Base-by-base conservation (phyloP, 2,329 filamentous ascomycete genomes). In the Aphanocladium album region DNA sequence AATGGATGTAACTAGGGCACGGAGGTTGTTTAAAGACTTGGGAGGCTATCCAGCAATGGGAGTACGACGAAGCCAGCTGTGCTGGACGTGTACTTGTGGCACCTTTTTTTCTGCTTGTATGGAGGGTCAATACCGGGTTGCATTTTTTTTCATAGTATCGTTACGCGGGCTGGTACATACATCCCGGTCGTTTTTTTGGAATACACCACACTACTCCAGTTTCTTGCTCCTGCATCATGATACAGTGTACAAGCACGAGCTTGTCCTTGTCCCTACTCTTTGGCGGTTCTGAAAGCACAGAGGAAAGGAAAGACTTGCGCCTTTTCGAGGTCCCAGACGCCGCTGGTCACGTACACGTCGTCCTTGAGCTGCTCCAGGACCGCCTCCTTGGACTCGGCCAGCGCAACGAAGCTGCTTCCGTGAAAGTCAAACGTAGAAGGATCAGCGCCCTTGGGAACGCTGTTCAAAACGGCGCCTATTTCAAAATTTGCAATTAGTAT, bases 311-410 rank as follows among this genome's bases (percentile, higher is more conserved):
- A 81, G 60, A 84, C 80, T 67, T 82, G 77, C 58, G 74, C 73
- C 79, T 89, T 89, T 39, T 87, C 83, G 62, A 89, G 70, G 77
- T 96, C 90, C 92, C 92, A 96, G 9, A 96, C 91, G 0, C 87
- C 90, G 47, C 74, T 80, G 62, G 76, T 80, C 11, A 81, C 79
- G 75, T 96, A 96, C 11, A 92, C 77, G 76, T 96, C 92, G 53
- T 83, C 80, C 72, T 83, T 83, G 51, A 96, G 72, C 56, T 82
- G 70, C 67, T 88, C 82, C 45, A 88, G 71, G 2, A 90, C 84
- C 71, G 91, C 88, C 64, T 92, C 88, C 67, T 82, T 85, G 9
- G 81, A 86, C 63, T 84, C 82, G 8, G 89, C 91, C 33, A 83
- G 73, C 43, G 84, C 78, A 30, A 96, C 79, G 69, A 95, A 76